Conservation (phyloP, 106 monocot genomes). For the Phalaenopsis equestris region DNA sequence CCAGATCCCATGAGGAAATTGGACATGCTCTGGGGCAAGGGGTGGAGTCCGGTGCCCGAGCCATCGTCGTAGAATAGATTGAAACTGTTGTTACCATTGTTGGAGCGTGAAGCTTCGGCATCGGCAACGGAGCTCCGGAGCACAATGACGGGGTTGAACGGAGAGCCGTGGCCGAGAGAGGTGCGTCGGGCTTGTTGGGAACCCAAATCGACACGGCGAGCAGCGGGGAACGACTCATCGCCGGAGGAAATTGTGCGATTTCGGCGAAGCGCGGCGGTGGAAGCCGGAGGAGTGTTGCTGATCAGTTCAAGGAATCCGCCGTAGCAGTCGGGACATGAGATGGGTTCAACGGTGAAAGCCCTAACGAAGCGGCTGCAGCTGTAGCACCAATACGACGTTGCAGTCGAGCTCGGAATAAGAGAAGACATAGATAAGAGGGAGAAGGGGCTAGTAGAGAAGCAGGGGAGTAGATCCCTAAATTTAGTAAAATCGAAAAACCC, state of each 20-base stretch:
- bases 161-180: conserved; percentile 20
- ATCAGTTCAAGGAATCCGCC: conserved; percentile 36
- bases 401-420: neutral
- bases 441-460: neutral
- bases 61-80: conserved; percentile 56
- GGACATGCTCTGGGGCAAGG: conserved; percentile 41
- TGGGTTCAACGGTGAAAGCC: conserved; percentile 2
- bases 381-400: conserved; percentile 42
- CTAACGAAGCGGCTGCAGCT: conserved; percentile 35
- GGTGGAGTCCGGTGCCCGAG: conserved; percentile 39
- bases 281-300: conserved; percentile 10
- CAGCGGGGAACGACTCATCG: neutral
- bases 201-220: neutral
- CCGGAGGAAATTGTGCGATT: neutral
- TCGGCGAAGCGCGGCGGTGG: neutral
- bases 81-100: conserved; percentile 14
- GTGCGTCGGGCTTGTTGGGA: conserved; percentile 5
- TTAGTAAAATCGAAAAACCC: neutral
- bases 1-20: conserved; percentile 52
- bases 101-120: neutral
- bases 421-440: conserved; percentile 10
- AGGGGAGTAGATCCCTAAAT: neutral
- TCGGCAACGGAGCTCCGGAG: conserved; percentile 9
- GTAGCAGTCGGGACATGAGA: conserved; percentile 32
- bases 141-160: conserved; percentile 36